These are phyloP conservation scores for Sarocladiaceae sp. DNA, from an alignment of 2,329 filamentous ascomycete genomes.

Conservation along the genomic window DNA sequence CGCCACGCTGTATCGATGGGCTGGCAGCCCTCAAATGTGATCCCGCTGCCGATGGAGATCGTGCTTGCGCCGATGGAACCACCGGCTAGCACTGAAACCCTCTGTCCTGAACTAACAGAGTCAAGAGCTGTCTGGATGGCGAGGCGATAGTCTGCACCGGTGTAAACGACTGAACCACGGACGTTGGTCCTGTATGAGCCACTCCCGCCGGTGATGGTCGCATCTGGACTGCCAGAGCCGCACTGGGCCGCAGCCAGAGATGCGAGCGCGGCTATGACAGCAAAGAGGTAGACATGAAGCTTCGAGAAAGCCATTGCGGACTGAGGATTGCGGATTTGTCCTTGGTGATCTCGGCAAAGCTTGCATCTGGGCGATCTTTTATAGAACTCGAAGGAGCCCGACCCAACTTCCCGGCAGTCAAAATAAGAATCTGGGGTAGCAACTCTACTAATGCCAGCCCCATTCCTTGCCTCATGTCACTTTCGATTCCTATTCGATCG, in stretches of 20 bases:
- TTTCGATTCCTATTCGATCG: no score
- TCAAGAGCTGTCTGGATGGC: slow-evolving; percentile 50
- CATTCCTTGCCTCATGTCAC: no score
- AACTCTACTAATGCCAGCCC: no score
- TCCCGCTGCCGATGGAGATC: slow-evolving; percentile 43
- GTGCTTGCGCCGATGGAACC: slow-evolving; percentile 49
- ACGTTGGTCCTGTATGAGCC: slow-evolving; percentile 36
- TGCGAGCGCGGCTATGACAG: slow-evolving; percentile 34
- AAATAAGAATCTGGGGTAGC: no score
- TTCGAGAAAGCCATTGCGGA: no score
- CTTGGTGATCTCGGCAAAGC: no score
- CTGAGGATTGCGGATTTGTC: no score
- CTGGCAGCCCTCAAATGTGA: slow-evolving; percentile 53
- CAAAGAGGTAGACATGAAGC: slow-evolving; percentile 28
- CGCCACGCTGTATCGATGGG: slow-evolving; percentile 41
- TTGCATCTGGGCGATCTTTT: no score
- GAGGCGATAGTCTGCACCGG: slow-evolving; percentile 44
- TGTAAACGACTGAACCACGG: slow-evolving; percentile 40
- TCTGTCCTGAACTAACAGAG: slow-evolving; percentile 43
- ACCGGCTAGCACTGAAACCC: slow-evolving; percentile 46
- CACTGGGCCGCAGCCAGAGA: slow-evolving; percentile 36
- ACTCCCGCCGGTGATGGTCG: slow-evolving; percentile 39
- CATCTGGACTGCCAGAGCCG: slow-evolving; percentile 39
- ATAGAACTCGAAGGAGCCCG: no score
- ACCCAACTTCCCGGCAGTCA: no score